These are phyloP conservation scores for Candida freyschussii DNA, from an alignment of 1,139 yeast genomes.

Conservation along the genomic window DNA sequence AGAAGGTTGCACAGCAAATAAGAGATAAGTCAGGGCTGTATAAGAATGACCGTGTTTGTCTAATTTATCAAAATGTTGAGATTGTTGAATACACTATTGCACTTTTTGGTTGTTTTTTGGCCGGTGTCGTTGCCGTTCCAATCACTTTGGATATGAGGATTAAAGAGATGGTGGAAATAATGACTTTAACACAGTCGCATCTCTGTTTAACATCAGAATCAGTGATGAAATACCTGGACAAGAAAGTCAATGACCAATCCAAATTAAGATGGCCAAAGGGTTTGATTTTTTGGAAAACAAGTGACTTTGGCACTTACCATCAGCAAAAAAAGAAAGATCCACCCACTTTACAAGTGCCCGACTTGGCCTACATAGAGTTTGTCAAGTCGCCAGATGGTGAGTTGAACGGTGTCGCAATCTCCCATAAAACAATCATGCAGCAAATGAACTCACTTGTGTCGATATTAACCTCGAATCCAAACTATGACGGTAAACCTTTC, in stretches of 20 bases:
- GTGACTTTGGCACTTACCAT: slow-evolving; percentile 74
- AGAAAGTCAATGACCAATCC: slow-evolving; percentile 30
- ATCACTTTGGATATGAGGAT: slow-evolving; percentile 66
- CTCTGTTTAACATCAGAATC: slow-evolving; percentile 80
- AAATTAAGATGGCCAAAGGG: slow-evolving; percentile 51
- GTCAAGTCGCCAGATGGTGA: slow-evolving; percentile 90
- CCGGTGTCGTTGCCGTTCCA: slow-evolving; percentile 94
- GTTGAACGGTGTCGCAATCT: slow-evolving; percentile 86
- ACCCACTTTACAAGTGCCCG: slow-evolving; percentile 68
- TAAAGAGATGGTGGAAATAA: slow-evolving; percentile 64
- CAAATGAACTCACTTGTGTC: slow-evolving; percentile 78
- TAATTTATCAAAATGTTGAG: slow-evolving; percentile 81
- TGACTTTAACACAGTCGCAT: slow-evolving; percentile 71
- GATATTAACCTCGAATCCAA: slow-evolving; percentile 62
- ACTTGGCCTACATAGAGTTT: slow-evolving; percentile 90
- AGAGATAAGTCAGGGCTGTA: slow-evolving; percentile 68
- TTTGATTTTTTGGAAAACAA: slow-evolving; percentile 76
- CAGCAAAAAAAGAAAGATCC: slow-evolving; percentile 54
- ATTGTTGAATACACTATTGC: slow-evolving; percentile 83
- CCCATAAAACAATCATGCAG: slow-evolving; percentile 81
- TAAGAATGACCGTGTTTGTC: slow-evolving; percentile 77
- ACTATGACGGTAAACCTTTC: slow-evolving; percentile 30
- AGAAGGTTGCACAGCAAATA: slow-evolving; percentile 84
- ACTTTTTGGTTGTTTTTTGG: slow-evolving; percentile 84
- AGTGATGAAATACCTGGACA: slow-evolving; percentile 33